Percentiles rank a stretch among this genome's conserved stretches.
These are phyloP conservation scores for Rhodomyrtus psidioides DNA, from an alignment of 441 rosid species.

Conservation along the genomic window DNA sequence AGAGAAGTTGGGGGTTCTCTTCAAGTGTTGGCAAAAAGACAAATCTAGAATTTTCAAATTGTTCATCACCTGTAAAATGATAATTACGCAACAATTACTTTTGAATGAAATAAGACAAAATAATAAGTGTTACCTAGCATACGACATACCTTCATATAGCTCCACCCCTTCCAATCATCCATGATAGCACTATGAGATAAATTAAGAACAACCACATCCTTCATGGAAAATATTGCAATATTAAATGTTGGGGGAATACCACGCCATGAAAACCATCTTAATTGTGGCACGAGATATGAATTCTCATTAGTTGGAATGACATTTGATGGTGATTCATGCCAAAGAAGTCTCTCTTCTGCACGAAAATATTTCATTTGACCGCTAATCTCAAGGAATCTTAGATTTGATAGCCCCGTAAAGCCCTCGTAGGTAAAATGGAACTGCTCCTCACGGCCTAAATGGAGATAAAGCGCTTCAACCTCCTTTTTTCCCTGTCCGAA, in stretches of 20 bases:
- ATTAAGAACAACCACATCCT: not conserved
- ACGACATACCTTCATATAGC: not conserved
- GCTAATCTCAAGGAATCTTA: fast-evolving
- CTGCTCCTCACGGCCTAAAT: fast-evolving
- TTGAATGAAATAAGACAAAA: fast-evolving
- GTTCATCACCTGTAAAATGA: not conserved
- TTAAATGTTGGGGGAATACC: not conserved
- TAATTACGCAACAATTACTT: not conserved
- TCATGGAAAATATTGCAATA: not conserved
- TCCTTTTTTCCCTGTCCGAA: not conserved
- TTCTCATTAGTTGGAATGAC: not conserved
- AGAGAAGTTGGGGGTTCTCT: not conserved
- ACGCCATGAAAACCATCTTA: not conserved
- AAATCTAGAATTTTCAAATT: fast-evolving
- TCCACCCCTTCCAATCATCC: not conserved
- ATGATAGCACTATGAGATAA: fast-evolving
- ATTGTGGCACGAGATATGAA: not conserved
- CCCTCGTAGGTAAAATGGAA: not conserved
- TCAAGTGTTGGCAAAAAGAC: fast-evolving
- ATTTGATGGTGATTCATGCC: fast-evolving
- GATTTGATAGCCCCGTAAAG: fast-evolving
- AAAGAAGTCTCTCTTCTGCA: not conserved
- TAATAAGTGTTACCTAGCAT: not conserved
- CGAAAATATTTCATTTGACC: fast-evolving
- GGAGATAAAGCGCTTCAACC: not conserved